Percentiles rank a stretch among this genome's conserved stretches.
Evolutionary conservation across 2,329 filamentous ascomycete genomes (phyloP).

Genomic region (Botrytis fabae): DNA sequence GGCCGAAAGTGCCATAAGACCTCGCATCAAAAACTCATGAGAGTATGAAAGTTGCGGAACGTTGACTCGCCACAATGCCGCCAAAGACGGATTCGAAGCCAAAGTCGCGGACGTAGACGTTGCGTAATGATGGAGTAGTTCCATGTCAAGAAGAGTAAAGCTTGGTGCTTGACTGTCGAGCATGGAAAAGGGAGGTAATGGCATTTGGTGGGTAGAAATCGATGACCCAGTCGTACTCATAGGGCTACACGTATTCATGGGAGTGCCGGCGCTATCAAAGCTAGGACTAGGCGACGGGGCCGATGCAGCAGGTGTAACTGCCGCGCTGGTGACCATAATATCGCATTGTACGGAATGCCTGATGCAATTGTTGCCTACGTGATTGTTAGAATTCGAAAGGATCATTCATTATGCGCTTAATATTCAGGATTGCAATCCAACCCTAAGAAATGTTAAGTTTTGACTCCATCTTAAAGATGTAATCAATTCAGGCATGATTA

Average conservation of each 20-base stretch:
- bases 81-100: constrained; percentile 45
- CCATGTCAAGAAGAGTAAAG: constrained; percentile 46
- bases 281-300: constrained; percentile 1
- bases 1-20: constrained; percentile 51
- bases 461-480: neutral
- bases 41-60: constrained; percentile 49
- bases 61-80: constrained; percentile 50
- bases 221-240: neutral
- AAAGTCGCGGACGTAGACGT: constrained; percentile 52
- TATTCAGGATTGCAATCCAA: neutral
- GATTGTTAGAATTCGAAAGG: neutral
- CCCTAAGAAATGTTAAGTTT: neutral
- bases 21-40: constrained; percentile 50
- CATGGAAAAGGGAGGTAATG: constrained; percentile 13
- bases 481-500: neutral
- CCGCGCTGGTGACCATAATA: constrained; percentile 4
- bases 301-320: constrained; percentile 9
- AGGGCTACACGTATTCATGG: constrained; percentile 16
- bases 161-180: neutral
- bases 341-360: constrained; percentile 46
- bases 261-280: neutral
- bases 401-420: neutral
- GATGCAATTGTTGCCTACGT: constrained; percentile 42
- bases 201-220: neutral
- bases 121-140: constrained; percentile 55